Conservation (phyloP, 2,329 filamentous ascomycete species). For the Stachybotrys echinatus region DNA sequence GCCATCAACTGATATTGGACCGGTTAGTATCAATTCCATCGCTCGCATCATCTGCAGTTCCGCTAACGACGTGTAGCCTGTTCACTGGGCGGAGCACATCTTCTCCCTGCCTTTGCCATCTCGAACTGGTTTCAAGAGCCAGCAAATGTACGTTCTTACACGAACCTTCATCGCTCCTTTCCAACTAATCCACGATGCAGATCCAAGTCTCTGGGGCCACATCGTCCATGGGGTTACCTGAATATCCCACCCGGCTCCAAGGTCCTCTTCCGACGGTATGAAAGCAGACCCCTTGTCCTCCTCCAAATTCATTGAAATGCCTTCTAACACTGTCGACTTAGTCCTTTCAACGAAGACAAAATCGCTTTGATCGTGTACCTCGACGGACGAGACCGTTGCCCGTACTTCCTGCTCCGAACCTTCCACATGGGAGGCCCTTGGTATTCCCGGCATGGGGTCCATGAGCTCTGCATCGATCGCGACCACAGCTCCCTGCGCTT, state of each 20-base stretch:
- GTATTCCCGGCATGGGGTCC: slow-evolving; percentile 46
- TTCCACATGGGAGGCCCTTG: slow-evolving; percentile 32
- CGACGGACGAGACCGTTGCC: slow-evolving; percentile 34
- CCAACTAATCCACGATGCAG: slow-evolving; percentile 19
- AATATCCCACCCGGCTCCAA: slow-evolving; percentile 41
- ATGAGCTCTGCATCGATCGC: slow-evolving; percentile 49
- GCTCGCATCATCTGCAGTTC: slow-evolving; percentile 9
- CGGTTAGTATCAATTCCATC: slow-evolving; percentile 17
- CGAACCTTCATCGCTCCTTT: not conserved
- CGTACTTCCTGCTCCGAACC: slow-evolving; percentile 43
- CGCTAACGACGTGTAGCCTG: slow-evolving; percentile 25
- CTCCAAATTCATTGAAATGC: not conserved
- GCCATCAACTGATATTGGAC: slow-evolving; percentile 8
- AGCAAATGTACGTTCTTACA: slow-evolving; percentile 21
- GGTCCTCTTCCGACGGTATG: slow-evolving; percentile 51
- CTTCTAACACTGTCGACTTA: slow-evolving; percentile 13
- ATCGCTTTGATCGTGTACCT: slow-evolving; percentile 50
- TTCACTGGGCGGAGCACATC: slow-evolving; percentile 58
- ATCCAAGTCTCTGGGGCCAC: slow-evolving; percentile 41
- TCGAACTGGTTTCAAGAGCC: slow-evolving; percentile 41
- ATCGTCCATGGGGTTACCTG: slow-evolving; percentile 35
- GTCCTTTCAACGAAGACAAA: slow-evolving; percentile 49
- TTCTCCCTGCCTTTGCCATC: slow-evolving; percentile 50
- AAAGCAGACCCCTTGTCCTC: not conserved
- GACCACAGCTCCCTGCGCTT: slow-evolving; percentile 44